These are phyloP conservation scores for Testicularia cyperi DNA, from an alignment of 1,284 basidiomycete genomes.

Conservation along the genomic window DNA sequence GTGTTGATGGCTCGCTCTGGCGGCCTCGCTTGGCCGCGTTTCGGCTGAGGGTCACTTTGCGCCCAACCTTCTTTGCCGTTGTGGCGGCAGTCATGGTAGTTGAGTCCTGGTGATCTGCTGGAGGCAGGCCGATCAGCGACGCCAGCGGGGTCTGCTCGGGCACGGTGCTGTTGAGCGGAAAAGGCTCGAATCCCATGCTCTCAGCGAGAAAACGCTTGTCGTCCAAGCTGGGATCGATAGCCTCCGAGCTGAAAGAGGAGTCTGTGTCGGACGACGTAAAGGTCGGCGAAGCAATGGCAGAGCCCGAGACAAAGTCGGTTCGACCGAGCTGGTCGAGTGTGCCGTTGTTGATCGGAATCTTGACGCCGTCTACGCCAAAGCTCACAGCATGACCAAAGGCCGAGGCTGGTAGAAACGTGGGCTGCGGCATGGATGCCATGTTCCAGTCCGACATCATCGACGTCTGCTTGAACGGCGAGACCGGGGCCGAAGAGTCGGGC, in stretches of 20 bases:
- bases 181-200: slow-evolving; percentile 27
- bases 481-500: slow-evolving; percentile 11
- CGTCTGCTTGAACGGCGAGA: slow-evolving; percentile 36
- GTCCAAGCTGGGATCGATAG: slow-evolving; percentile 9
- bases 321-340: slow-evolving; percentile 11
- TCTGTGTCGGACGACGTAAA: slow-evolving; percentile 31
- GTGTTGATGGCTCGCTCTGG: too few species aligned
- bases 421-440: slow-evolving; percentile 11
- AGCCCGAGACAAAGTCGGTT: slow-evolving; percentile 5
- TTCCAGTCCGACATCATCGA: slow-evolving; percentile 27
- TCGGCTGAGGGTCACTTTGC: too few species aligned
- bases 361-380: not conserved
- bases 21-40: too few species aligned
- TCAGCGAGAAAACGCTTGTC: slow-evolving; percentile 20
- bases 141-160: slow-evolving; percentile 27
- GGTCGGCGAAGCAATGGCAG: slow-evolving; percentile 20
- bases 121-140: slow-evolving; percentile 17
- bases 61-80: too few species aligned
- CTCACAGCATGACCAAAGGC: not conserved
- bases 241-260: slow-evolving; percentile 23
- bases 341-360: not conserved
- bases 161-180: slow-evolving; percentile 7
- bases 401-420: not conserved
- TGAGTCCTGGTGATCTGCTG: too few species aligned
- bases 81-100: too few species aligned